Percentiles rank a stretch among this genome's conserved stretches.
Evolutionary conservation across 2,329 filamentous ascomycete species (phyloP).

Genomic region (Curvularia eragrostidis): DNA sequence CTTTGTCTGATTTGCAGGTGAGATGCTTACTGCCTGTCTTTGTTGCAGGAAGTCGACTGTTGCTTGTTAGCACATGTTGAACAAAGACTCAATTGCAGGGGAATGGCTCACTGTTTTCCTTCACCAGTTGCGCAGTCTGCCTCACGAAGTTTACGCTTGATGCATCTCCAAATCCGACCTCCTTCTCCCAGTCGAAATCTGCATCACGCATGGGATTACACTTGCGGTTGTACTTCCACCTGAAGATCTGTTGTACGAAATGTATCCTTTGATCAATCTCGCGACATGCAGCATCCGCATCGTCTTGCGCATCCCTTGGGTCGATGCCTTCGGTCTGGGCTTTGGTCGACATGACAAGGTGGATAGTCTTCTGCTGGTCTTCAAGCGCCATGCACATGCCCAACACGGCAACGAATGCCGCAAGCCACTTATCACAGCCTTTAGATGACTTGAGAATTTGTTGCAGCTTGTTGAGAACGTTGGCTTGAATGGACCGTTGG

Average conservation of each 20-base stretch:
- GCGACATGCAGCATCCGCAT: conserved; percentile 51
- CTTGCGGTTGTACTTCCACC: conserved; percentile 57
- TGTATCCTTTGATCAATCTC: conserved; percentile 55
- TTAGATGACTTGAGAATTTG: conserved; percentile 54
- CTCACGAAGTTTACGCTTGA: conserved; percentile 47
- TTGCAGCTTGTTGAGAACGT: conserved; percentile 56
- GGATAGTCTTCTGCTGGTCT: conserved; percentile 56
- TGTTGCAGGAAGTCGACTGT: conserved; percentile 50
- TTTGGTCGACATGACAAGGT: conserved; percentile 53
- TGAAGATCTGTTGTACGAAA: conserved; percentile 55
- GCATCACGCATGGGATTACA: conserved; percentile 49
- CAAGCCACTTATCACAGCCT: conserved; percentile 55
- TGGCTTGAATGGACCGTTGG: conserved; percentile 51
- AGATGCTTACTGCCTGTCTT: conserved; percentile 49
- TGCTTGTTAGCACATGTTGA: conserved; percentile 5
- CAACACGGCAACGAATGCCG: conserved; percentile 55
- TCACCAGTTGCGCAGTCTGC: conserved; percentile 49
- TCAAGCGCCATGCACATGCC: conserved; percentile 58
- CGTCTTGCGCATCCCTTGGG: conserved; percentile 34
- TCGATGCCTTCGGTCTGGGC: conserved; percentile 40
- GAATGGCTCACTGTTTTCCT: conserved; percentile 51
- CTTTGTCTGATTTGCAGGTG: conserved; percentile 46
- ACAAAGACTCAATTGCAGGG: background rate
- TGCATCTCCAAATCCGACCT: conserved; percentile 45
- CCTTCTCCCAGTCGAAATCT: conserved; percentile 50